phyloP scores from a whole-genome alignment of 495 filamentous ascomycete genomes.

The Extremus antarcticus region DNA sequence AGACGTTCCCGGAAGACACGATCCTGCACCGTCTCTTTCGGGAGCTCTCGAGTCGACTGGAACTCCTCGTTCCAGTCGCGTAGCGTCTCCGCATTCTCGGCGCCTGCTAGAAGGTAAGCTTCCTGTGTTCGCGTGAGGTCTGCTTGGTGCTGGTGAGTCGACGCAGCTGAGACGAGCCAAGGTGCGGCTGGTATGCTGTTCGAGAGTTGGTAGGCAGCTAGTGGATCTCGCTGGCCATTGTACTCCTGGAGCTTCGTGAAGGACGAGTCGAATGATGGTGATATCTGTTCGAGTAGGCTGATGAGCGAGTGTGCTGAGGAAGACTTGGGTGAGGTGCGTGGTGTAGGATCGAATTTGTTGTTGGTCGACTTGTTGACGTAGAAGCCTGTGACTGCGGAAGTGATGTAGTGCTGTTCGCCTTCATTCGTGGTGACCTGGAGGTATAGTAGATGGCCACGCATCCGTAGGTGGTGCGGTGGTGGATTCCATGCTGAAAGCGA shows the following conservation, averaged over 20 bases:
- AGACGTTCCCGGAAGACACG: constrained; percentile 91
- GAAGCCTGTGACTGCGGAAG: constrained; percentile 86
- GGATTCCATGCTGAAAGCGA: constrained; percentile 93
- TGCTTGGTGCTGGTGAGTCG: constrained; percentile 57
- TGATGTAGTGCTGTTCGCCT: constrained; percentile 86
- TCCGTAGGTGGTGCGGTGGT: constrained; percentile 76
- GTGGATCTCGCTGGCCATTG: constrained; percentile 71
- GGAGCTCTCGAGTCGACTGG: constrained; percentile 87
- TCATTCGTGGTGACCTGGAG: constrained; percentile 79
- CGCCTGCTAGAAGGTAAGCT: constrained; percentile 75
- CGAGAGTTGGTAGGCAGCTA: constrained; percentile 88
- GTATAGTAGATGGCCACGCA: constrained; percentile 90
- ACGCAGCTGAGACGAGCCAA: constrained; percentile 66
- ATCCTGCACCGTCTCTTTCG: constrained; percentile 86
- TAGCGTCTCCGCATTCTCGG: constrained; percentile 85
- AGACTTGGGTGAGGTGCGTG: constrained; percentile 56
- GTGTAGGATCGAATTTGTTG: constrained; percentile 82
- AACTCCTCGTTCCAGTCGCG: constrained; percentile 99
- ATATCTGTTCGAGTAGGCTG: constrained; percentile 62
- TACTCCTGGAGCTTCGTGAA: constrained; percentile 69
- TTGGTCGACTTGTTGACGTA: constrained; percentile 90
- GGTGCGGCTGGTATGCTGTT: constrained; percentile 86
- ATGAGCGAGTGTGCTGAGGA: constrained; percentile 75
- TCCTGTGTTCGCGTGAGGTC: constrained; percentile 89
- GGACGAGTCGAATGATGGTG: constrained; percentile 64